Evolutionary conservation across 331 rosid genomes (phyloP).

Genomic region (Quercus phellos): DNA sequence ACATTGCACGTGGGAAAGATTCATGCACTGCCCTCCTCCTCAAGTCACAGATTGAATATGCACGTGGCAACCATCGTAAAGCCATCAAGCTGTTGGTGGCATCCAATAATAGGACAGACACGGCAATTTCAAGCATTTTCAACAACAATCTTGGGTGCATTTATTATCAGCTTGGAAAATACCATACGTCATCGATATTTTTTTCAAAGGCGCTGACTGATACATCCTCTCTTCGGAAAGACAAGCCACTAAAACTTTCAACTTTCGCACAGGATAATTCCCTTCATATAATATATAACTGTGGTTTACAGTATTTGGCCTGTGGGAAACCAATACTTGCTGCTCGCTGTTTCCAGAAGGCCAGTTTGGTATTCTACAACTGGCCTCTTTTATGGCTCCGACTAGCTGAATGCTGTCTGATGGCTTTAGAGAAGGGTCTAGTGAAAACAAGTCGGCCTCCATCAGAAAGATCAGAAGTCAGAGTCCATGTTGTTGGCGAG

Average conservation of each 20-base stretch:
- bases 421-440: slow-evolving; percentile 84
- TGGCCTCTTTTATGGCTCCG: slow-evolving; percentile 97
- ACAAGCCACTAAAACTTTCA: slow-evolving; percentile 54
- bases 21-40: slow-evolving; percentile 88
- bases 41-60: slow-evolving; percentile 95
- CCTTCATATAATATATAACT: slow-evolving; percentile 65
- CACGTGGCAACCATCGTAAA: slow-evolving; percentile 89
- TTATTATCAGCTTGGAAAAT: slow-evolving; percentile 89
- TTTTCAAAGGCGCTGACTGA: slow-evolving; percentile 78
- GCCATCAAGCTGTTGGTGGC: slow-evolving; percentile 95
- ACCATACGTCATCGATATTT: slow-evolving; percentile 74
- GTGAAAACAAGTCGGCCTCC: slow-evolving; percentile 34
- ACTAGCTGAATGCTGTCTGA: slow-evolving; percentile 89
- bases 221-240: slow-evolving; percentile 75
- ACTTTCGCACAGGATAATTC: slow-evolving; percentile 81
- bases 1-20: slow-evolving; percentile 85
- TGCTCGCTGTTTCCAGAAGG: slow-evolving; percentile 86
- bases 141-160: slow-evolving; percentile 96
- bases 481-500: slow-evolving; percentile 66
- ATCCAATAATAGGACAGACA: slow-evolving; percentile 69
- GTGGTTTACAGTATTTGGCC: slow-evolving; percentile 87
- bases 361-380: slow-evolving; percentile 74
- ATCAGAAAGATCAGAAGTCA: slow-evolving; percentile 55
- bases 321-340: slow-evolving; percentile 87
- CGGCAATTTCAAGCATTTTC: slow-evolving; percentile 63